Evolutionary conservation across 108 stramenopile species (phyloP), one percentile per base, ranked within the genome.

Genomic region (Cyclotella cryptica): DNA sequence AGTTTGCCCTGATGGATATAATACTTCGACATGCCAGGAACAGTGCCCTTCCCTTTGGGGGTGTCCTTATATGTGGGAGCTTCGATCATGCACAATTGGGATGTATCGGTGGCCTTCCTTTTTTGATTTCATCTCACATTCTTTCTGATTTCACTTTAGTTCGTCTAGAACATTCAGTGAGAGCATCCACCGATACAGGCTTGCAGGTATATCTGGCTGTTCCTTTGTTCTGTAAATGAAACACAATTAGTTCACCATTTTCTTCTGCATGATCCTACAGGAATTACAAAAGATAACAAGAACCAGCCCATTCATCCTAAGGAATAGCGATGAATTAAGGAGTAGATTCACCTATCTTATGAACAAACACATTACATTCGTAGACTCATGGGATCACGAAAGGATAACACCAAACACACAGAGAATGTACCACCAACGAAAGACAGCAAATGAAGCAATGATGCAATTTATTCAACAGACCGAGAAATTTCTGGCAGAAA

Each of bases 41-140:
- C 4, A 62, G 26, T 42, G 59, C 27, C 26, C 27, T 63, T 11
- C 69, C 69, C 5, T 78, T 78, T 64, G 77, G 77, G 22, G 77
- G 77, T 9, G 77, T 78, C 12, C 49, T 78, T 43, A 63, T 78
- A 26, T 30, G 69, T 15, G 77, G 68, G 14, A 70, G 43, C 10
- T 62, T 78, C 27, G 77, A 78, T 42, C 68, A 70, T 39, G 22
- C 54, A 28, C 77, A 78, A 60, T 21, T 49, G 5, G 69, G 69
- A 27, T 44, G 69, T 22, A 70, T 78, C 11, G 46, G 70, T 52
- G 77, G 76, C 19, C 18, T 44, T 7, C 75, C 75, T 26, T 35
- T 76, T 26, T 35, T 76, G 35, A 22, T 68, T n/a, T n/a, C n/a
- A n/a, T n/a, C n/a, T n/a, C n/a, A n/a, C n/a, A n/a, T n/a, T n/a